Base-by-base conservation (phyloP, 2,329 filamentous ascomycete species). In the Blumeria graminis region DNA sequence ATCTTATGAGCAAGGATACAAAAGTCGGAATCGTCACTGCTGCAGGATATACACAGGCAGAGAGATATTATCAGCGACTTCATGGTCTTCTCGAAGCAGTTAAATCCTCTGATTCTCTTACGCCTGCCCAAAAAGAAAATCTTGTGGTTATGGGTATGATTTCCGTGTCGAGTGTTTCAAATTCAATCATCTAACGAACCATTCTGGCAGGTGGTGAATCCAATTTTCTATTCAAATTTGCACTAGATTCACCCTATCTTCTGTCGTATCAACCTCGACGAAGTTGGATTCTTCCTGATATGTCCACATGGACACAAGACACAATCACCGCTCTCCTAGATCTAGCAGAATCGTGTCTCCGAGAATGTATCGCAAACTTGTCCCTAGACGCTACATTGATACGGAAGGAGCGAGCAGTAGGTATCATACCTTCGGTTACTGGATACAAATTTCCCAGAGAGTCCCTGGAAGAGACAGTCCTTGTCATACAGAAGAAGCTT, bases 1-100 rank as follows among this genome's bases (percentile, higher is more conserved):
- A 81, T 59, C 79, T 98, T 14, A 77, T 98, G 62, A 75, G 74
- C 51, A 81, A 81, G 61, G 82, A 84, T 58, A 85, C 90, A 61
- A 84, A 84, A 62, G 82, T 98, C 62, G 92, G 89, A 55, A 96
- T 98, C 65, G 92, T 98, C 55, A 98, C 92, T 0, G 92, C 92
- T 0, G 92, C 92, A 1, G 92, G 92, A 16, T 98, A 98, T 71
- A 90, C 86, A 0, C 84, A 90, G 39, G 85, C 86, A 5, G 78
- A 82, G 56, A 81, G 81, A 61, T 98, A 98, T 72, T 89, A 94
- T 67, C 80, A 78, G 18, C 83, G 92, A 14, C 77, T 98, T 1
- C 81, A 88, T 66, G 92, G 92, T 0, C 77, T 98, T 0, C 76
- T 98, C 1, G 82, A 94, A 62, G 84, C 86, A 32, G 77, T 96